These are phyloP conservation scores for Xylariaceae sp. DNA, from an alignment of 2,329 filamentous ascomycete species.

Conservation along the genomic window DNA sequence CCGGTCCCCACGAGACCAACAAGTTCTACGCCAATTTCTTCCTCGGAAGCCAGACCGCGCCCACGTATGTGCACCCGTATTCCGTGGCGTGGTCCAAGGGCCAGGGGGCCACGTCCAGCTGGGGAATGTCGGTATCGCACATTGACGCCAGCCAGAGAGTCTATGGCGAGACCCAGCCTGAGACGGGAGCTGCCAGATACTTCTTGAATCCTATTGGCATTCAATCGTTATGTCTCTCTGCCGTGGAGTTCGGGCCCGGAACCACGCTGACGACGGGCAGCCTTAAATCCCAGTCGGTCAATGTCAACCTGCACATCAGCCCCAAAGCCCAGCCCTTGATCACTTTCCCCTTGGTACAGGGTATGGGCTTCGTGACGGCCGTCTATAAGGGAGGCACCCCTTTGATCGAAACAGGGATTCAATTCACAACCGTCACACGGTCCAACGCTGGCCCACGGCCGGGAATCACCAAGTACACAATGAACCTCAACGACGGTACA, in stretches of 20 bases:
- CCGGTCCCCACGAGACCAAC: conserved; percentile 61
- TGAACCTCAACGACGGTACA: conserved; percentile 64
- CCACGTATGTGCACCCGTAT: conserved; percentile 73
- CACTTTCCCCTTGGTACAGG: conserved; percentile 79
- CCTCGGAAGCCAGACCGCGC: conserved; percentile 62
- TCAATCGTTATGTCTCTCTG: conserved; percentile 75
- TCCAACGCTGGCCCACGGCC: conserved; percentile 51
- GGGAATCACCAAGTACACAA: conserved; percentile 69
- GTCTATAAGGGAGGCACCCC: conserved; percentile 67
- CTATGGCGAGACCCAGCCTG: conserved; percentile 53
- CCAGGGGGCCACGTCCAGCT: conserved; percentile 57
- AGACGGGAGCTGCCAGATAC: conserved; percentile 58
- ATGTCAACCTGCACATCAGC: conserved; percentile 60
- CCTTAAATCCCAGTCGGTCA: conserved; percentile 53
- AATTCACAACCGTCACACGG: conserved; percentile 63
- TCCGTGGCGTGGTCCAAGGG: conserved; percentile 63
- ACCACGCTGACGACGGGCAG: conserved; percentile 52
- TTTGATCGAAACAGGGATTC: conserved; percentile 66
- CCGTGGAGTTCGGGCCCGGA: conserved; percentile 59
- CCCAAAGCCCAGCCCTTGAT: conserved; percentile 53
- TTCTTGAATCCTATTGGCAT: conserved; percentile 79
- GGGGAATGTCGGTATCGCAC: conserved; percentile 74
- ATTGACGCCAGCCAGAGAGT: conserved; percentile 62
- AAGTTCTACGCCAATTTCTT: conserved; percentile 81
- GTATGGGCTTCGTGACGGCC: conserved; percentile 81